Evolutionary conservation across 805 yeast genomes (phyloP).

Genomic region (Ogataea pilisensis): DNA sequence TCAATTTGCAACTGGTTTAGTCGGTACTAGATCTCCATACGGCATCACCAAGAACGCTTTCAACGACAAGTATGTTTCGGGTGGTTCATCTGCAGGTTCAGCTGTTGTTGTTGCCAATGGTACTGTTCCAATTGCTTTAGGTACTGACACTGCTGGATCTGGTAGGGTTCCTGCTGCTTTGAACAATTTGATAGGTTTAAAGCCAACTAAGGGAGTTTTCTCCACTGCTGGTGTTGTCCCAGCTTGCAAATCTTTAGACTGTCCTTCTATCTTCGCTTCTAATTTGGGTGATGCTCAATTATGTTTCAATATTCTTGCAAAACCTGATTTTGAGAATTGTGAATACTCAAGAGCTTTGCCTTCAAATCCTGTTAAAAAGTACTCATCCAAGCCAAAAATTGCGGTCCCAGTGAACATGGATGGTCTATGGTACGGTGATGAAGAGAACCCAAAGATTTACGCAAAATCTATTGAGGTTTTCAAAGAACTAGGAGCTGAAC

Average conservation of each 20-base stretch:
- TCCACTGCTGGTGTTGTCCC: conserved; percentile 94
- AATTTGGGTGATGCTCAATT: conserved; percentile 80
- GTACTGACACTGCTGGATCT: conserved; percentile 98
- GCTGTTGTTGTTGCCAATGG: conserved; percentile 89
- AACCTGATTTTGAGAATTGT: conserved; percentile 63
- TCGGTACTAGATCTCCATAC: conserved; percentile 92
- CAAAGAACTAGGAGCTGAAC: conserved; percentile 48
- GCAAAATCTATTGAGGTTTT: conserved; percentile 55
- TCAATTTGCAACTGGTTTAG: conserved; percentile 96
- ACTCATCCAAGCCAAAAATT: conserved; percentile 55
- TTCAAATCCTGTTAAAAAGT: conserved; percentile 53
- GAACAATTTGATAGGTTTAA: conserved; percentile 86
- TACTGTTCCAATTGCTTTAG: conserved; percentile 80
- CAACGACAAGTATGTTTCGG: conserved; percentile 73
- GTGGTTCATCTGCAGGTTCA: conserved; percentile 97
- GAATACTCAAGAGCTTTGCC: conserved; percentile 82
- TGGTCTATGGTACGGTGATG: conserved; percentile 71
- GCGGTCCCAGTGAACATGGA: conserved; percentile 72
- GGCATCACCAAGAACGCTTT: conserved; percentile 85
- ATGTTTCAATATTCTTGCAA: conserved; percentile 65
- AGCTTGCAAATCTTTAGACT: conserved; percentile 91
- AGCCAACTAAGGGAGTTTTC: conserved; percentile 87
- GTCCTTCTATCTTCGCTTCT: conserved; percentile 81
- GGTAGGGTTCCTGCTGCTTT: conserved; percentile 97
- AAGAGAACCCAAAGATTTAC: conserved; percentile 69